Percentiles rank a stretch among this genome's conserved stretches.
Evolutionary conservation across 1,284 basidiomycete genomes (phyloP).

Genomic region (Fomitiporia mediterranea): DNA sequence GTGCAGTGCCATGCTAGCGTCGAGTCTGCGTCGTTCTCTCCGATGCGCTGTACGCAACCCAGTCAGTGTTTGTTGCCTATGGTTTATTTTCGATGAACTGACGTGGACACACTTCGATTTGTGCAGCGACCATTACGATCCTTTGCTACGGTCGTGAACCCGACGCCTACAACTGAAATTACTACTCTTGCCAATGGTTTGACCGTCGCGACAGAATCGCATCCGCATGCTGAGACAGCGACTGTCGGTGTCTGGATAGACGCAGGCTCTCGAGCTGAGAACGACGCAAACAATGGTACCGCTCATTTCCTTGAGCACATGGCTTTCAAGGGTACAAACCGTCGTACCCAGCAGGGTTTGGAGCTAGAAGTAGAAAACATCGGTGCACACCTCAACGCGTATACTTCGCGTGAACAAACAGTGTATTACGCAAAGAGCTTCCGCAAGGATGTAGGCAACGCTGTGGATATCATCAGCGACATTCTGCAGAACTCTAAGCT

Average conservation of each 20-base stretch:
- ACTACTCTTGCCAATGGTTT: slow-evolving; percentile 89
- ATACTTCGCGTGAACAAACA: slow-evolving; percentile 98
- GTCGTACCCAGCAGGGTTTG: slow-evolving; percentile 85
- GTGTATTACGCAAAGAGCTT: slow-evolving; percentile 99
- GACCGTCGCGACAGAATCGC: slow-evolving; percentile 89
- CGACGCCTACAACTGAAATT: slow-evolving; percentile 78
- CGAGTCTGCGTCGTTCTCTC: slow-evolving; percentile 55
- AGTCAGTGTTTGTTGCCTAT: slow-evolving; percentile 35
- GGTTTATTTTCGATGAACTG: not conserved
- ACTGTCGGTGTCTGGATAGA: slow-evolving; percentile 99
- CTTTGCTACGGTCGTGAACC: slow-evolving; percentile 69
- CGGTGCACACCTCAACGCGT: slow-evolving; percentile 97
- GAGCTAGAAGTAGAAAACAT: slow-evolving; percentile 99
- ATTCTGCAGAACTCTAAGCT: slow-evolving; percentile 98
- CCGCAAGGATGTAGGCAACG: slow-evolving; percentile 88
- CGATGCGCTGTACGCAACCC: slow-evolving; percentile 52
- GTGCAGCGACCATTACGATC: slow-evolving; percentile 39
- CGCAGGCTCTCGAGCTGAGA: slow-evolving; percentile 96
- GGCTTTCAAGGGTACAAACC: slow-evolving; percentile 93
- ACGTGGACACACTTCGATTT: slow-evolving; percentile 22
- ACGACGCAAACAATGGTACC: slow-evolving; percentile 89
- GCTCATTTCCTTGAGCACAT: slow-evolving; percentile 99
- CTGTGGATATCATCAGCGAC: slow-evolving; percentile 97
- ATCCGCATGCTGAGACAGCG: slow-evolving; percentile 93
- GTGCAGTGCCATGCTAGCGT: slow-evolving; percentile 40